Evolutionary conservation across 768 basidiomycete species (phyloP).

Genomic region (Kwoniella bestiolae): DNA sequence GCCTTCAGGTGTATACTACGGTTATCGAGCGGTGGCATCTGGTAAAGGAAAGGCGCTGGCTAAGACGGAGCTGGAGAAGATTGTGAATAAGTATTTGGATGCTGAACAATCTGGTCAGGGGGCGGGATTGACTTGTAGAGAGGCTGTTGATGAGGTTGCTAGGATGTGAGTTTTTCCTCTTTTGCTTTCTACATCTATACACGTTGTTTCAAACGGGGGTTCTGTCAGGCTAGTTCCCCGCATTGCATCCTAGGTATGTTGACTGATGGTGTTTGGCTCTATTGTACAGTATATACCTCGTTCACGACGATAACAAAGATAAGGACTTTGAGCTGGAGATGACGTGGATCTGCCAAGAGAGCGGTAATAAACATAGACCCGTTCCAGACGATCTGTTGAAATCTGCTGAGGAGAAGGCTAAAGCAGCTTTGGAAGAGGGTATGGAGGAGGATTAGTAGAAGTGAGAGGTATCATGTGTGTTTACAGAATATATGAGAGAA

Average conservation of each 20-base stretch:
- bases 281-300: constrained; percentile 80
- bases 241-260: not conserved
- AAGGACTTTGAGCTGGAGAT: constrained; percentile 98
- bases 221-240: too few species aligned
- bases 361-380: constrained; percentile 73
- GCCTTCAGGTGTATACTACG: constrained; percentile 90
- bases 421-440: constrained; percentile 74
- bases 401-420: constrained; percentile 86
- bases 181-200: not conserved
- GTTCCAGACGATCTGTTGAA: constrained; percentile 83
- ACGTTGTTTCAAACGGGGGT: constrained; percentile 23
- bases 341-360: constrained; percentile 92
- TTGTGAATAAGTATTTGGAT: constrained; percentile 70
- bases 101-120: constrained; percentile 7
- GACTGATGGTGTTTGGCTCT: not conserved
- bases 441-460: constrained; percentile 57
- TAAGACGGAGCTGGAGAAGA: constrained; percentile 97
- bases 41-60: constrained; percentile 98
- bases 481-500: not conserved
- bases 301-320: constrained; percentile 97
- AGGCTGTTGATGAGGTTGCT: constrained; percentile 91
- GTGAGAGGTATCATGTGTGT: not conserved
- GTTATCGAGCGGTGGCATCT: constrained; percentile 93
- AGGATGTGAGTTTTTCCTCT: constrained; percentile 72
- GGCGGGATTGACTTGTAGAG: constrained; percentile 67